Base-by-base conservation (phyloP, 495 filamentous ascomycete species). In the Terfezia boudieri region DNA sequence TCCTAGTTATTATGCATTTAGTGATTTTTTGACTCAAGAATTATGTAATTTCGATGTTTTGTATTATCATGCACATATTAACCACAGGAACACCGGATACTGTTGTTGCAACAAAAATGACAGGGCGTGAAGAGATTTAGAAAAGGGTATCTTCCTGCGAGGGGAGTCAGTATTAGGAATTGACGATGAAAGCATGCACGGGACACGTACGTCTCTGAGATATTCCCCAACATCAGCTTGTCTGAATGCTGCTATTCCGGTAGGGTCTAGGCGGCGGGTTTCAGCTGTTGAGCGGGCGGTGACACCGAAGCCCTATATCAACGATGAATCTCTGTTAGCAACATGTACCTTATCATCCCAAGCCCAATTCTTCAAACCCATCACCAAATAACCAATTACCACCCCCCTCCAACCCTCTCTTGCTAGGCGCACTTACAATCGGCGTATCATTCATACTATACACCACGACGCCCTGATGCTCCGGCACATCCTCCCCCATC, bases 201-300 rank as follows among this genome's bases (percentile, higher is more conserved):
- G 22, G 3, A 6, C 49, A 56, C 55, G 37, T 56, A 65, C 77
- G 58, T 95, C 89, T 64, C 90, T 75, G 54, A 98, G 73, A 61
- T 92, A 98, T 66, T 94, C 86, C 49, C 90, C 89, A 63, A 82
- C 77, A 71, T 96, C 89, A 1, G 82, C 81, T 67, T 94, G 86
- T 59, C 86, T 71, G 67, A 93, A 94, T 36, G 80, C 76, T 9
- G 81, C 79, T 53, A 94, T 82, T 12, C 80, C 86, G 1, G 92
- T 98, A 0, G 90, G 90, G 50, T 95, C 89, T 53, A 95, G 66
- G 55, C 82, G 71, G 56, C 83, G 70, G 14, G 83, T 77, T 65
- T 95, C 86, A 43, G 80, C 76, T 10, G 84, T 93, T 54, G 82
- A 85, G 56, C 86, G 71, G 10, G 86, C 83, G 11, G 84, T 85